Base-by-base conservation (phyloP, 2,329 filamentous ascomycete species). In the Aspergillus oerlinghausenensis region DNA sequence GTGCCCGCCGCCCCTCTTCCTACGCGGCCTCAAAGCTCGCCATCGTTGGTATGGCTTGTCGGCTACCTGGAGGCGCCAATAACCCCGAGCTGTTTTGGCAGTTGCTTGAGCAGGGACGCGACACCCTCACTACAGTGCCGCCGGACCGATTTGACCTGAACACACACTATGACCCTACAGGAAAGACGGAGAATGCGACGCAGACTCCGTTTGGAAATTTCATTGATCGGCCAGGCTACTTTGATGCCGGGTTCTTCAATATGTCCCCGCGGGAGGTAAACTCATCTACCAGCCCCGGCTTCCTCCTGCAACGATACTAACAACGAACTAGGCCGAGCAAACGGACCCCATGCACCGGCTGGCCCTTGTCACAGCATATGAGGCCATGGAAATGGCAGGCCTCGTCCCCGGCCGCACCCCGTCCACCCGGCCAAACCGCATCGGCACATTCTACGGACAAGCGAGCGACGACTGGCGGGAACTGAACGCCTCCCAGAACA, bases 291-390 rank as follows among this genome's bases (percentile, higher is more conserved):
- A 7, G 7, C 32, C 2, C 19, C 3, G 2, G 4, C 8, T 28
- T 9, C 19, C 14, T 6, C 21, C 14, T 7, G 17, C 40, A 26
- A 25, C 23, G 21, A 29, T 43, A 48, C 14, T 32, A 14, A 32
- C 29, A 32, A 17, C 10, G 21, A 48, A 47, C 26, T 11, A 92
- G 73, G 89, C 89, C n/a, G 82, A 84, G 55, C 87, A 91, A 69
- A 90, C 87, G 0, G 89, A 92, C 70, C 89, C 89, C 0, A 89
- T 89, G 84, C 89, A 91, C 67, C 82, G 89, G 63, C 79, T 92
- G 59, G 86, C 87, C 2, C 75, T 93, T n/a, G 82, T 86, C 10
- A 91, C 88, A 1, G 88, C 88, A 0, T 92, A 91, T 65, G 89
- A 93, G 68, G 89, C 89, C 0, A 77, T 93, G 48, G 89, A 94